Percentiles rank a stretch among this genome's conserved stretches.
These are phyloP conservation scores for Leptographium wingfieldii DNA, from an alignment of 2,329 filamentous ascomycete species.

Conservation along the genomic window DNA sequence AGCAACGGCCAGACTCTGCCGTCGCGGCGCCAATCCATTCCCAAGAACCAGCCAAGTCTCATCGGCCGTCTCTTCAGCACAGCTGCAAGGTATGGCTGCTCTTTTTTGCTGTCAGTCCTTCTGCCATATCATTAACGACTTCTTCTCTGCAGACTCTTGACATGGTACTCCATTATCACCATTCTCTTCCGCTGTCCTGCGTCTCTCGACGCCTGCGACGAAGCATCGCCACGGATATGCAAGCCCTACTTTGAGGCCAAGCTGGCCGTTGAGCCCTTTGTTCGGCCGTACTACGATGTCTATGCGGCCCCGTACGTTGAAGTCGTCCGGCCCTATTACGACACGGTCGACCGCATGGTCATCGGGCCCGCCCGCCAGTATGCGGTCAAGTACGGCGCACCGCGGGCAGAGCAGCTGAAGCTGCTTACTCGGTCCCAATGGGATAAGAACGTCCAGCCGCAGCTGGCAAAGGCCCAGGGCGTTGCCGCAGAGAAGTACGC, in stretches of 20 bases:
- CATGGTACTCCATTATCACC: slow-evolving; percentile 79
- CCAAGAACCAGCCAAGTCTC: background rate
- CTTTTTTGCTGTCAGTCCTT: background rate
- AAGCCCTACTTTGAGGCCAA: slow-evolving; percentile 63
- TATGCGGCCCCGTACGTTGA: slow-evolving; percentile 80
- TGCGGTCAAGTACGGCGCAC: slow-evolving; percentile 61
- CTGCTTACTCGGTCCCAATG: slow-evolving; percentile 60
- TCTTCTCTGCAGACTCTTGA: slow-evolving; percentile 44
- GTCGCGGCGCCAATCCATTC: background rate
- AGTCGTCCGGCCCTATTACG: slow-evolving; percentile 62
- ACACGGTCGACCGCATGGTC: slow-evolving; percentile 46
- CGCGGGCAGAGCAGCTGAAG: slow-evolving; percentile 55
- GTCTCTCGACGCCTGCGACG: slow-evolving; percentile 51
- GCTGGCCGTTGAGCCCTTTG: slow-evolving; percentile 53
- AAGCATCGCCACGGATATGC: slow-evolving; percentile 65
- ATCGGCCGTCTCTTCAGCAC: background rate
- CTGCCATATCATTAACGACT: background rate
- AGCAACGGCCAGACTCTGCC: background rate
- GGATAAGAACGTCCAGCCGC: slow-evolving; percentile 65
- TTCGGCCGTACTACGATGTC: slow-evolving; percentile 72
- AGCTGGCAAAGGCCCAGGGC: slow-evolving; percentile 51
- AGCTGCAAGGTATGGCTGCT: background rate
- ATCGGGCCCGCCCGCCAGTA: slow-evolving; percentile 57
- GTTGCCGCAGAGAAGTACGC: slow-evolving; percentile 56
- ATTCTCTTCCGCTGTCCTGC: slow-evolving; percentile 73